Evolutionary conservation across 1,284 basidiomycete genomes (phyloP), one percentile per base, ranked within the genome.

Genomic region (Heterobasidion occidentale): DNA sequence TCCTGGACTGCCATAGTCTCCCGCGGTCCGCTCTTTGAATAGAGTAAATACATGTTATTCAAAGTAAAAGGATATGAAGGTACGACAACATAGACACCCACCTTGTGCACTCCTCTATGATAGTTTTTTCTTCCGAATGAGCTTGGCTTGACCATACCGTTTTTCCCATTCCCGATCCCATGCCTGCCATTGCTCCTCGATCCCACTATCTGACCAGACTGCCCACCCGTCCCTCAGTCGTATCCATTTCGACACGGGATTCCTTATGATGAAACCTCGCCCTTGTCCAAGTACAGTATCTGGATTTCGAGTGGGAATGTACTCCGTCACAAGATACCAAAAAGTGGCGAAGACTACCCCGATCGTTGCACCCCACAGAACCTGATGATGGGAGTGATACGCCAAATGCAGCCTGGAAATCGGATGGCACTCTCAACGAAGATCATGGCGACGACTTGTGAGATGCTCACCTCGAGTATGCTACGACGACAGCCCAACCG

Each of bases 141-240:
- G 38, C 38, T 11, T 7, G 38, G 12, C 11, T 42, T 11, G 11
- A 48, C 11, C 46, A 4, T 58, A 27, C 49, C 49, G 60, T 33
- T 57, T 63, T 44, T 75, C 71, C 70, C 77, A 81, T 56, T 68
- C 64, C 36, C 58, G 59, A 57, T 80, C 74, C 90, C 90, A 92
- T 6, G 67, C 65, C 50, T 68, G 65, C 78, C 88, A 91, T 60
- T 88, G 85, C 27, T 65, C 70, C 64, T 88, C 86, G 20, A 77
- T 75, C 8, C 88, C 87, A 27, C 84, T 86, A 67, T 84, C 90
- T 46, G 67, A 61, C 83, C 89, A 94, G 1, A 92, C 75, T 3
- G 76, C 77, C 90, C 91, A 94, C 7, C 89, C 87, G 65, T 94
- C 91, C 51, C 88, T 76, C 36, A 94, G 71, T 42, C 84, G 79